Base-by-base conservation (phyloP, 345 rosid species). In the Litchi chinensis region DNA sequence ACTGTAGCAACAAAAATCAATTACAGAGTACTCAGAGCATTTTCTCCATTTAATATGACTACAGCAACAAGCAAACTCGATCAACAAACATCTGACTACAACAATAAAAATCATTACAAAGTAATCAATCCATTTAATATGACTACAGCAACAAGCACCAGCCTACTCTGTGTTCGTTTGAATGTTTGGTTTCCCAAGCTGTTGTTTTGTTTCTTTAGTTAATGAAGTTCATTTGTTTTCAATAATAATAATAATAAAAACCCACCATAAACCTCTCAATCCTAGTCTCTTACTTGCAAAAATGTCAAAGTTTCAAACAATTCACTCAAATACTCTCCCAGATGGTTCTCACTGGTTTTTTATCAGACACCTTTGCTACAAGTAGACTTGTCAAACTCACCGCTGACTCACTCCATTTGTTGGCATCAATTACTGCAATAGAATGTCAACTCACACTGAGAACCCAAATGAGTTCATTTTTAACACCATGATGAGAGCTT, bases 241-340 rank as follows among this genome's bases (percentile, higher is more conserved):
- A 26, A 26, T 26, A 0, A 26, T n/a, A 26, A 1, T 0, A 26
- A 26, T 0, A n/a, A n/a, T n/a, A n/a, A 26, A 79, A 74, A 8
- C 79, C 86, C 46, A 81, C 83, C 71, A 63, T 84, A 76, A 82
- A 84, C 39, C 89, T 85, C 78, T 50, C 84, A 0, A 82, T 86
- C 70, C 74, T 90, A 19, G 89, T 84, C 16, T 65, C 77, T 74
- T 65, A 22, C 12, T 82, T 88, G 85, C 80, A 56, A 0, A 76
- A 43, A 83, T 90, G 90, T 79, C 79, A 10, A 67, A 86, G 26
- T 68, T 56, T 72, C 77, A 87, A 78, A 68, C 88, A 86, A 16
- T 87, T 90, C 84, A 68, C 81, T 69, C 91, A 90, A 82, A 83
- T 88, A 66, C 84, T 88, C 13, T 85, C 90, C 60, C 91, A 88